Base-by-base conservation (phyloP, 2,329 filamentous ascomycete species). In the Apiospora pterosperma region DNA sequence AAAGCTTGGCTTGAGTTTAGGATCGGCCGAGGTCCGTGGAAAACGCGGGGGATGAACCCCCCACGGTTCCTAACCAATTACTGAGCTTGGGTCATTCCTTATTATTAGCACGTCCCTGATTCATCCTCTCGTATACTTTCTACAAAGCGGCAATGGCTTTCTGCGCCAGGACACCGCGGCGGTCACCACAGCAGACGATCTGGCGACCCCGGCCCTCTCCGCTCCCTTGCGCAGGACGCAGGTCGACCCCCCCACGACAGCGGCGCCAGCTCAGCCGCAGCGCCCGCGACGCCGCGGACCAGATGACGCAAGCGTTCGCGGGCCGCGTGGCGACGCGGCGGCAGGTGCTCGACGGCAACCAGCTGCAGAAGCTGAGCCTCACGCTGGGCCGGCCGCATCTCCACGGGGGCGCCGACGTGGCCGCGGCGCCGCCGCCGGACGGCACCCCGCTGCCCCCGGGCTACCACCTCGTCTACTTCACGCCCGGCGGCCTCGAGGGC, bases 381-480 rank as follows among this genome's bases (percentile, higher is more conserved):
- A 88, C 87, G 0, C 82, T 91, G 5, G 79, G 81, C 25, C 83
- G 86, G 1, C 76, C 78, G 1, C 69, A 72, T 5, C 74, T 88
- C 6, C 78, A 77, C 68, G 74, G 78, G 1, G 77, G 76, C 1
- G 69, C 77, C 5, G 75, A 81, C 55, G 69, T 83, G 4, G 77
- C 79, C 7, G 72, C 76, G 36, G 63, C 72, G 0, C 64, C 80
- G 0, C 80, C 83, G 0, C 69, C 75, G 0, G 60, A 70, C 0
- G 82, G 83, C 8, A 86, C 84, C 0, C 80, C 81, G 0, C 66
- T 90, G 1, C 87, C 87, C 0, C 80, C 85, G 0, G 87, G 85
- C 1, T 87, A 89, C 67, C 88, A 90, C 70, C 78, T 90, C 0
- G 83, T 82, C 0, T 90, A 90, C 72, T 90, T 90, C 71, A 88